phyloP scores from a whole-genome alignment of 106 monocot genomes.

The Phalaenopsis aphrodite region DNA sequence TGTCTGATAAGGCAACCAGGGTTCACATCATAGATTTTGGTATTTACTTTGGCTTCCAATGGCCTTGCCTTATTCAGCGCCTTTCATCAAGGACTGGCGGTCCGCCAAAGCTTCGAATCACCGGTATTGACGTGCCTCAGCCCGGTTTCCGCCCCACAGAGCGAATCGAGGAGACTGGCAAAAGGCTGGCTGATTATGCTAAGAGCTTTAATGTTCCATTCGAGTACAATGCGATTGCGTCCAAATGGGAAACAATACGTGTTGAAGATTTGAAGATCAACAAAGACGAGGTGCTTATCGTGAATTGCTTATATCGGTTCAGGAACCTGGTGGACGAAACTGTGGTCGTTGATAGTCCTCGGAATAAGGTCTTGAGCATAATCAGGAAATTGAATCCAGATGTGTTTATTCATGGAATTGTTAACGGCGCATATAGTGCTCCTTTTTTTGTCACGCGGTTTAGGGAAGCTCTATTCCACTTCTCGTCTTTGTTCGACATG shows the following conservation, averaged over 20 bases:
- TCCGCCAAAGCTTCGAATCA: slow-evolving; percentile 72
- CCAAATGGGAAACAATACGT: slow-evolving; percentile 63
- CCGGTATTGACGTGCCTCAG: slow-evolving; percentile 76
- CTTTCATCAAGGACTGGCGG: slow-evolving; percentile 32
- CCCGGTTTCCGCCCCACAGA: slow-evolving; percentile 79
- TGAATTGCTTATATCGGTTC: slow-evolving; percentile 60
- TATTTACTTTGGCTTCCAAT: slow-evolving; percentile 78
- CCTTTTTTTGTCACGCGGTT: slow-evolving; percentile 91
- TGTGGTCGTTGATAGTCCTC: slow-evolving; percentile 60
- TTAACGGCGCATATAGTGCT: slow-evolving; percentile 68
- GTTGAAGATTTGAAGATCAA: slow-evolving; percentile 65
- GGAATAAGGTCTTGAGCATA: slow-evolving; percentile 59
- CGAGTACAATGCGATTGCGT: slow-evolving; percentile 57
- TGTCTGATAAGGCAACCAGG: slow-evolving; percentile 39
- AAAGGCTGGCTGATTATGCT: slow-evolving; percentile 61
- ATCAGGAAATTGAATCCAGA: slow-evolving; percentile 70
- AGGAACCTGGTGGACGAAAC: slow-evolving; percentile 78
- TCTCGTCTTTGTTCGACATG: slow-evolving; percentile 80
- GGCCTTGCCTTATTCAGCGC: slow-evolving; percentile 75
- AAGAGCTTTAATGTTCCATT: slow-evolving; percentile 51
- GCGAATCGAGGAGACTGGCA: slow-evolving; percentile 63
- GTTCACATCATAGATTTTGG: slow-evolving; percentile 86
- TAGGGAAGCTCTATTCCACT: slow-evolving; percentile 71
- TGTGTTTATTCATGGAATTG: slow-evolving; percentile 64
- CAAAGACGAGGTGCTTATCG: slow-evolving; percentile 65